Evolutionary conservation across 2,329 filamentous ascomycete genomes (phyloP).

Genomic region (Ambrosiella cleistominuta): DNA sequence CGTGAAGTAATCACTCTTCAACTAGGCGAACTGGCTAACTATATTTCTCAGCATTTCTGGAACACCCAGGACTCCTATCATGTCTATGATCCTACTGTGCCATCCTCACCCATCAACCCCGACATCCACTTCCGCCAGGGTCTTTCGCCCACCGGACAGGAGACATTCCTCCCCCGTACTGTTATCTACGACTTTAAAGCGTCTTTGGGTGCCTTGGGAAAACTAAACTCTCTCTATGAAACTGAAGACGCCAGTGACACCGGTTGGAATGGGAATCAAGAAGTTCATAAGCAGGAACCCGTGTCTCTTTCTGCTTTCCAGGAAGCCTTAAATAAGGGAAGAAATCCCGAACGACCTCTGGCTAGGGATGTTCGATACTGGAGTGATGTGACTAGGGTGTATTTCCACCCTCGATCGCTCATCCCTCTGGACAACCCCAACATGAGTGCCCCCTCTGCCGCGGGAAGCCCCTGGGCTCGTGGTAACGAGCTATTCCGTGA

Average conservation of each 20-base stretch:
- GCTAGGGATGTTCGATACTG: slow-evolving; percentile 71
- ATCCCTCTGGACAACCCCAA: slow-evolving; percentile 79
- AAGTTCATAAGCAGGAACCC: slow-evolving; percentile 30
- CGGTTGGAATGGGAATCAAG: slow-evolving; percentile 5
- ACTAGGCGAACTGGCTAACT: slow-evolving; percentile 83
- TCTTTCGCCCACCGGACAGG: slow-evolving; percentile 61
- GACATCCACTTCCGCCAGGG: slow-evolving; percentile 76
- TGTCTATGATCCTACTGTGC: slow-evolving; percentile 48
- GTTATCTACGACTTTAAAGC: slow-evolving; percentile 92
- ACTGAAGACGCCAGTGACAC: not conserved
- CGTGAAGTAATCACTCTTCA: slow-evolving; percentile 79
- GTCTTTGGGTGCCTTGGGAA: slow-evolving; percentile 72
- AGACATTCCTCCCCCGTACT: slow-evolving; percentile 83
- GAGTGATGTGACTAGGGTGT: slow-evolving; percentile 91
- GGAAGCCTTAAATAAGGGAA: slow-evolving; percentile 55
- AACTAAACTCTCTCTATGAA: slow-evolving; percentile 69
- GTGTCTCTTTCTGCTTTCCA: slow-evolving; percentile 59
- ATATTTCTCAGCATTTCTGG: slow-evolving; percentile 92
- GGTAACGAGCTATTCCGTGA: slow-evolving; percentile 60
- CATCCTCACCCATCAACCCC: slow-evolving; percentile 23
- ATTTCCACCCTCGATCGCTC: slow-evolving; percentile 74
- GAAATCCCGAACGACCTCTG: slow-evolving; percentile 44
- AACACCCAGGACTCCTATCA: slow-evolving; percentile 98
- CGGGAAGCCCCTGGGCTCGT: slow-evolving; percentile 63
- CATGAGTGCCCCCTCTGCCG: slow-evolving; percentile 26